Base-by-base conservation (phyloP, 1,284 basidiomycete genomes). In the Ceratobasidium sp. region DNA sequence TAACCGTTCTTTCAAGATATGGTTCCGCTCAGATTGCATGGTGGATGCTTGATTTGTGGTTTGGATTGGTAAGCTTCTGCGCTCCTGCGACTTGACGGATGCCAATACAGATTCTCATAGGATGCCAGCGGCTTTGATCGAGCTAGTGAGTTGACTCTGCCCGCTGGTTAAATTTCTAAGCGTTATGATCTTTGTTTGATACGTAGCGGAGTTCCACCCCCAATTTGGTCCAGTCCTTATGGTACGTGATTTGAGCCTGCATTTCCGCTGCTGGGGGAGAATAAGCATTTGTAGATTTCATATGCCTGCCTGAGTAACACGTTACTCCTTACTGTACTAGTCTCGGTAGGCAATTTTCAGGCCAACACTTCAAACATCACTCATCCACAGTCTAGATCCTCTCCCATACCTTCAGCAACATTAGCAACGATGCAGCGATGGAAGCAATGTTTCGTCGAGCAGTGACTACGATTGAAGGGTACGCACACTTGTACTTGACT, bases 361-460 rank as follows among this genome's bases (percentile, higher is more conserved):
- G n/a, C n/a, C n/a, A n/a, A n/a, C n/a, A n/a, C n/a, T 96, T 94
- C 91, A 74, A 96, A 96, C 75, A 96, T 17, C 73, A 79, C 67
- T 73, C 79, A 56, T 78, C 75, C 32, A 75, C 81, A 53, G 74
- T 53, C 74, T 81, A 89, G 94, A 95, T 97, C 54, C 82, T 98
- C 22, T 94, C 93, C 7, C 92, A 97, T 77, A 98, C 95, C 0
- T 98, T 97, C 77, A 88, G 93, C 0, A 92, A 86, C 20, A 94
- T 97, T 75, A 95, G 89, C 72, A 90, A 93, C 73, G 95, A 97
- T 79, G 95, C 95, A 20, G 87, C 87, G 12, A 93, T 94, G 4
- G 95, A 97, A 83, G 92, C 91, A 3, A 94, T 96, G 92, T 97
- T 95, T 77, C 85, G 95, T 58, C 89, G 89, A 76, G 94, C 94